Base-by-base conservation (phyloP, 106 monocot genomes). In the Platanthera guangdongensis region DNA sequence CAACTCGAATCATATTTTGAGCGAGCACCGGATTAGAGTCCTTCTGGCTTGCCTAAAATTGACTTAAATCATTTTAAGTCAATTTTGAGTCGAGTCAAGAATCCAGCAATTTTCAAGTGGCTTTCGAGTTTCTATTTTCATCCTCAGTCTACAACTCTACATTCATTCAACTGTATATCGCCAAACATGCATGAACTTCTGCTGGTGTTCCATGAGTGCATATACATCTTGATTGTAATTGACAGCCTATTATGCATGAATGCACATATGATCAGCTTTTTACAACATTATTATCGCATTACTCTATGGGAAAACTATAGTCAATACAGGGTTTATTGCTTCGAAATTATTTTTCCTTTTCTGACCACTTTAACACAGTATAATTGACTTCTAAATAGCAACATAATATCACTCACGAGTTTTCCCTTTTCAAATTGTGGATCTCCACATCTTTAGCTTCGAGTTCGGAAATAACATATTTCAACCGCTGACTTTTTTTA, bases 401-500 rank as follows among this genome's bases (percentile, higher is more conserved):
- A 72, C 8, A 50, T 48, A 5, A 6, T 50, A 51, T 71, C 50
- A 72, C 91, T 87, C 79, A 94, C 93, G 75, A 55, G 19, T 76
- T 90, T 52, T 78, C 82, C 47, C 52, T 84, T 71, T 81, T 87
- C 76, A 94, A 75, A 76, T 30, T 83, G 54, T 73, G 28, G 52
- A 94, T 88, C 54, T 91, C 94, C 77, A 78, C 85, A 75, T 88
- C 85, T 85, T 83, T 94, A 71, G 79, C 60, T 75, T 84, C 78
- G 73, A 88, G 79, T 46, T 84, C 67, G 14, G 59, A 63, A 72
- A 47, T 32, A 51, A 75, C 84, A 82, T 18, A 48, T 73, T 81
- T 84, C 50, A 90, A 82, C 68, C 85, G 84, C 76, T 81, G 82
- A 60, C 82, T 84, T 83, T 86, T 91, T 80, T 76, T 82, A 39